Evolutionary conservation across 164 flowering plant genomes (phyloP), one percentile per base, ranked within the genome.

Genomic region (Magnolia kwangsiensis): DNA sequence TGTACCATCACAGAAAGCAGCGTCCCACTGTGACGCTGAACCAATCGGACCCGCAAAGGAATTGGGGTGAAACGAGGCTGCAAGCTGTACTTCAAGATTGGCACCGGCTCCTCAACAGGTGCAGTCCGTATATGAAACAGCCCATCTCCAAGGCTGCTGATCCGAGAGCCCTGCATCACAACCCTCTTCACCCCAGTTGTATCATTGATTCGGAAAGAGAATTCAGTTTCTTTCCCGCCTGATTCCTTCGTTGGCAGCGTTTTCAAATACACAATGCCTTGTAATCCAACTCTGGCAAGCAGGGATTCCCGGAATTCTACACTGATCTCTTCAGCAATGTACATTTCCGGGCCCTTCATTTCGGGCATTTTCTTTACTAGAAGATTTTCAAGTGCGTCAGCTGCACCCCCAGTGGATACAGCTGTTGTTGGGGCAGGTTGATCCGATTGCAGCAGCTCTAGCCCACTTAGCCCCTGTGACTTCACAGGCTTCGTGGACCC

Each of bases 301-400:
- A 92, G 50, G 0, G 99, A 96, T 76, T 94, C 99, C 76, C 95
- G 83, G 78, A 96, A 96, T 84, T 94, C 99, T 1, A 86, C 97
- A 81, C 81, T 90, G 59, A 96, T 89, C 81, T 87, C 91, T 80
- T 96, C 99, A 4, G 80, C 76, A 66, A 92, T 84, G 70, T 84
- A 89, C 95, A 96, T 89, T 77, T 94, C 95, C n/a, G 99, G 98
- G 51, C 95, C 97, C 83, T 90, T 94, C 98, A 90, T 92, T 80
- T 92, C 97, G 64, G 61, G 24, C 14, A 89, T 85, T 76, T 87
- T 89, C 83, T 84, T 87, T 78, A 90, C 94, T 82, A 95, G 80
- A 74, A 90, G 80, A 71, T 89, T 88, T 67, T 96, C 99, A 76
- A 96, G 93, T 58, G 89, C 85, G 20, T 86, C 87, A 49, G 81